These are phyloP conservation scores for Globisporangium sylvaticum DNA, from an alignment of 352 stramenopile species.

Conservation along the genomic window DNA sequence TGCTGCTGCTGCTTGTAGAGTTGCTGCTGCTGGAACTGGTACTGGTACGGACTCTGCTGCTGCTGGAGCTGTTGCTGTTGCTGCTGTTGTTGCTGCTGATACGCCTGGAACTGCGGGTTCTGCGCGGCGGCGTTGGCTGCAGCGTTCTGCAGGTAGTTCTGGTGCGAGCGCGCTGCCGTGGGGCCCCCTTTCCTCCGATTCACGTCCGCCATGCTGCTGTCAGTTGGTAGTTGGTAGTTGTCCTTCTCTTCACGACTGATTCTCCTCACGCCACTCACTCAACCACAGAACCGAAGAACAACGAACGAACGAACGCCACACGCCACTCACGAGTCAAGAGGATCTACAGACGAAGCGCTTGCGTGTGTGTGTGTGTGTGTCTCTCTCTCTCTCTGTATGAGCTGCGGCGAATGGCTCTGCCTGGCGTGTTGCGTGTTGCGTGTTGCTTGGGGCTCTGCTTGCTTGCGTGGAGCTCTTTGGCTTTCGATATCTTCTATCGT, in stretches of 20 bases:
- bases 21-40: slow-evolving; percentile 30
- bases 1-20: slow-evolving; percentile 31
- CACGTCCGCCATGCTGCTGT: slow-evolving; percentile 34
- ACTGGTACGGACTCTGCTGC: slow-evolving; percentile 16
- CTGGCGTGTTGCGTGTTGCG: slow-evolving; percentile 9
- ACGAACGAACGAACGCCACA: not conserved
- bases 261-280: slow-evolving; percentile 4
- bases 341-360: not conserved
- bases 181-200: slow-evolving; percentile 39
- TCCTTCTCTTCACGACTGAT: not conserved
- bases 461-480: slow-evolving; percentile 10
- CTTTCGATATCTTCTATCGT: slow-evolving; percentile 6
- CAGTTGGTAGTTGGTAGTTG: not conserved
- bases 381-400: not conserved
- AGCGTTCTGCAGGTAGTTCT: slow-evolving; percentile 30
- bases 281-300: not conserved
- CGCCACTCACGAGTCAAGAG: not conserved
- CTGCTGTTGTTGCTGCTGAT: slow-evolving; percentile 26
- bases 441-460: not conserved
- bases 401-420: not conserved
- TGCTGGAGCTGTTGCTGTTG: slow-evolving; percentile 29
- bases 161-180: slow-evolving; percentile 34
- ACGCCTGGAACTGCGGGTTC: slow-evolving; percentile 29
- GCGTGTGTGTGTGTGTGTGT: not conserved
- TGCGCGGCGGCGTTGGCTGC: slow-evolving; percentile 14